These are phyloP conservation scores for Boeremia lycopersici DNA, from an alignment of 2,329 filamentous ascomycete genomes.

Conservation along the genomic window DNA sequence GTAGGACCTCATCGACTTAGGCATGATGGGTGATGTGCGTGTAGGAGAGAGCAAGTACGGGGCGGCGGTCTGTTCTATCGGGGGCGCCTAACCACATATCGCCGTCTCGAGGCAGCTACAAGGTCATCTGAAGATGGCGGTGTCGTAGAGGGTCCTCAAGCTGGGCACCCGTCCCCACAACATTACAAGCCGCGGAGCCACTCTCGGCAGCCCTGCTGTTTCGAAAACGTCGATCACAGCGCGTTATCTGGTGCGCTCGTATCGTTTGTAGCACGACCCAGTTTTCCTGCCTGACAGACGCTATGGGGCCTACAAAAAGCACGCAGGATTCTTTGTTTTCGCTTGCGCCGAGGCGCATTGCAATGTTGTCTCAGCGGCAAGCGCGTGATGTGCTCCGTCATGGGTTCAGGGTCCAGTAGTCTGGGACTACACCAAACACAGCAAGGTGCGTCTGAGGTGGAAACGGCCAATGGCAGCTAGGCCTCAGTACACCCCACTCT, in stretches of 20 bases:
- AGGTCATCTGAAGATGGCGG: slow-evolving; percentile 37
- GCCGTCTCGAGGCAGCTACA: slow-evolving; percentile 13
- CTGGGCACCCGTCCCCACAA: slow-evolving; percentile 23
- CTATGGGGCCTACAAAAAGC: background rate
- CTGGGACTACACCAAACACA: background rate
- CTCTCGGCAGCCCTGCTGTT: slow-evolving; percentile 13
- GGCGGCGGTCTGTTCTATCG: slow-evolving; percentile 16
- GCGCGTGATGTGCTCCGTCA: slow-evolving; percentile 13
- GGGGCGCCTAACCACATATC: slow-evolving; percentile 11
- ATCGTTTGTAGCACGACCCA: background rate
- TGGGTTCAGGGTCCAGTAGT: slow-evolving; percentile 18
- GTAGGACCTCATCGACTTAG: slow-evolving; percentile 45
- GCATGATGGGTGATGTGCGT: slow-evolving; percentile 33
- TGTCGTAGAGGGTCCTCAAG: slow-evolving; percentile 26
- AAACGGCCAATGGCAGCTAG: slow-evolving; percentile 10
- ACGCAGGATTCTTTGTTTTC: background rate
- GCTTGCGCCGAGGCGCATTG: slow-evolving; percentile 13
- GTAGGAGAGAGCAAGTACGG: slow-evolving; percentile 13
- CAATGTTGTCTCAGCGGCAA: slow-evolving; percentile 13
- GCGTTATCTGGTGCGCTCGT: slow-evolving; percentile 4
- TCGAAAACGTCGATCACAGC: slow-evolving; percentile 8
- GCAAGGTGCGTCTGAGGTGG: slow-evolving; percentile 2
- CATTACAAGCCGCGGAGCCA: slow-evolving; percentile 2
- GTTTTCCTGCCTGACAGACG: background rate
- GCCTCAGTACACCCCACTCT: slow-evolving; percentile 11